Evolutionary conservation across 2,329 filamentous ascomycete genomes (phyloP), one percentile per base, ranked within the genome.

Genomic region (Fusarium papillatum): DNA sequence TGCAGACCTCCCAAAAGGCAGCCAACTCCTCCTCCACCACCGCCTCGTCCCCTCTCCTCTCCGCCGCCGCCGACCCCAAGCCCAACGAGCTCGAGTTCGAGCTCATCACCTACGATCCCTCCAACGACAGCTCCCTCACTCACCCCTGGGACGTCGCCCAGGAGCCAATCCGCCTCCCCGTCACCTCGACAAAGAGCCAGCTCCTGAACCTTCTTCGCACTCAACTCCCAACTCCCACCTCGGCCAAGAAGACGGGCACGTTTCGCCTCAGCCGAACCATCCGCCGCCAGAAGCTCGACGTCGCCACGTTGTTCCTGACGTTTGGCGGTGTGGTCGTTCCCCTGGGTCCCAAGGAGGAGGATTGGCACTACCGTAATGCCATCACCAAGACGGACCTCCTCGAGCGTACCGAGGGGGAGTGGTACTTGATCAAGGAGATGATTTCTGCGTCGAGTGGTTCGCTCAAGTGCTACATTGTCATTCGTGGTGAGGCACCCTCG

Each of bases 391-490:
- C 78, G 4, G 79, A 81, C 26, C 66, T 81, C 16, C 64, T 81
- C 31, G 41, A 41, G 29, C 77, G 75, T n/a, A 73, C 77, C 39
- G 79, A 81, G 67, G 48, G 73, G 14, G 79, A 81, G 60, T 81
- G 79, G 79, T 74, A 74, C 36, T 66, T 81, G 14, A 72, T 81
- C 59, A 80, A 79, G 68, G 79, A 81, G 71, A 80, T 81, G 73
- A 79, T 81, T 75, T 64, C 72, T 34, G 67, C 77, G 0, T 79
- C 77, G 8, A 64, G 64, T 34, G 79, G 78, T 4, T 72, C 76
- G 1, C 70, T 80, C 67, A 80, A 78, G 64, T 80, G 77, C 38
- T 81, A 76, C 59, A 59, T 81, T 22, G 73, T 73, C n/a, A 79
- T 81, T 29, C 73, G 73, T 13, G 75, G 78, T 4, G 77, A 80